Conservation (phyloP, 208 protist genomes). For the Trichomonas tenax region DNA sequence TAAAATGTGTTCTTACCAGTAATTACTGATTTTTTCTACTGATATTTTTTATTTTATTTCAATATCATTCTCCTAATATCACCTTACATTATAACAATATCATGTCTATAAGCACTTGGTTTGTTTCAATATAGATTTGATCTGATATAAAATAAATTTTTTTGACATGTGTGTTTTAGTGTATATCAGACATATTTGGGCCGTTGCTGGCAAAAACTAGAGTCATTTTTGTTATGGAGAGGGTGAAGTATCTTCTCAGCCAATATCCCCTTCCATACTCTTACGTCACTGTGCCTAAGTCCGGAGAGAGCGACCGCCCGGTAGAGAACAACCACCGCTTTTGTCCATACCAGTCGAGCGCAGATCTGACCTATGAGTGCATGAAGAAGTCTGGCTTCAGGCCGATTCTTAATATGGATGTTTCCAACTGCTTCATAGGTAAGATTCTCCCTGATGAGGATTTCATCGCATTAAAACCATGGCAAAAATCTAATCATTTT, state of each 20-base stretch:
- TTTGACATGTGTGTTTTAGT: too few species aligned
- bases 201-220: too few species aligned
- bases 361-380: not conserved
- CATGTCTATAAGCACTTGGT: too few species aligned
- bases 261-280: not conserved
- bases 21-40: not conserved
- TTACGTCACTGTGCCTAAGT: not conserved
- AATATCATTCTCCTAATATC: too few species aligned
- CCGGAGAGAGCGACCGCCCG: not conserved
- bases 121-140: too few species aligned
- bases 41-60: not conserved
- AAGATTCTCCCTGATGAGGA: not conserved
- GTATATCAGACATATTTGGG: too few species aligned
- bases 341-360: not conserved
- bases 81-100: too few species aligned
- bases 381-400: not conserved
- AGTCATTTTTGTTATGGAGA: not conserved
- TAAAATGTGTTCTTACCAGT: not conserved
- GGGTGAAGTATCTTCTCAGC: not conserved
- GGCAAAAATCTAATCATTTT: not conserved
- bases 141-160: too few species aligned
- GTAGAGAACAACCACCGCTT: not conserved
- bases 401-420: not conserved
- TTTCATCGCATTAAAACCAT: not conserved
- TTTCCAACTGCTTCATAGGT: not conserved